These are phyloP conservation scores for Psilocybe azurescens DNA, from an alignment of 768 basidiomycete species.

Conservation along the genomic window DNA sequence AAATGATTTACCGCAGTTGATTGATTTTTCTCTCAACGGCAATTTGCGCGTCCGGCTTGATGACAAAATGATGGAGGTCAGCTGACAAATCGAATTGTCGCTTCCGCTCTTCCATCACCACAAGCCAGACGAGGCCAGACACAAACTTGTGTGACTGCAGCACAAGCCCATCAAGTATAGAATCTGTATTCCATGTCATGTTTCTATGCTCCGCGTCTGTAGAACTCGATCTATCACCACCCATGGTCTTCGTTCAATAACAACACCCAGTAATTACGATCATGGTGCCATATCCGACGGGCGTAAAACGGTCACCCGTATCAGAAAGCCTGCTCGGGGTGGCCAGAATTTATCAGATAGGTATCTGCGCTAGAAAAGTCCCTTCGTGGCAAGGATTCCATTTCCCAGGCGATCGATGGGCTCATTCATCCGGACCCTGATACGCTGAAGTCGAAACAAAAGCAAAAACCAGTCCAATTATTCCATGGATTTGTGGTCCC, in stretches of 20 bases:
- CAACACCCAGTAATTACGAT: conserved; percentile 6
- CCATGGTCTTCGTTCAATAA: conserved; percentile 19
- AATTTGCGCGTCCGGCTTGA: no score
- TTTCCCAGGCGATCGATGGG: conserved; percentile 33
- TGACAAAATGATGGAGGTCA: no score
- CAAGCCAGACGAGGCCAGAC: no score
- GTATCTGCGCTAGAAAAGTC: conserved; percentile 60
- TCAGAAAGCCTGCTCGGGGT: conserved; percentile 36
- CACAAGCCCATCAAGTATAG: no score
- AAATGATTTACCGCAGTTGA: no score
- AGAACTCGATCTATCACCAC: conserved; percentile 4
- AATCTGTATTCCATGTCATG: conserved; percentile 12
- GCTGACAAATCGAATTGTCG: no score
- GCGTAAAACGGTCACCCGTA: conserved; percentile 15
- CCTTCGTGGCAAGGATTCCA: conserved; percentile 47
- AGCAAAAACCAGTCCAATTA: conserved; percentile 22
- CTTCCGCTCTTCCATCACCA: no score
- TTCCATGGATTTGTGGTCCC: conserved; percentile 68
- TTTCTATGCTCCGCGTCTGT: conserved; percentile 21
- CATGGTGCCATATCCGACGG: conserved; percentile 18
- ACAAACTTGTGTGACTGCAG: no score
- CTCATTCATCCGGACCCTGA: conserved; percentile 13
- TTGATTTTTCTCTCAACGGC: no score
- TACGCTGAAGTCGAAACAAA: conserved; percentile 2
- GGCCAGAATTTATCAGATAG: conserved; percentile 67